A percentile compares a stretch with the other conserved stretches of the same genome.
phyloP scores from a whole-genome alignment of 257 asterid species.

The Rauvolfia tetraphylla region DNA sequence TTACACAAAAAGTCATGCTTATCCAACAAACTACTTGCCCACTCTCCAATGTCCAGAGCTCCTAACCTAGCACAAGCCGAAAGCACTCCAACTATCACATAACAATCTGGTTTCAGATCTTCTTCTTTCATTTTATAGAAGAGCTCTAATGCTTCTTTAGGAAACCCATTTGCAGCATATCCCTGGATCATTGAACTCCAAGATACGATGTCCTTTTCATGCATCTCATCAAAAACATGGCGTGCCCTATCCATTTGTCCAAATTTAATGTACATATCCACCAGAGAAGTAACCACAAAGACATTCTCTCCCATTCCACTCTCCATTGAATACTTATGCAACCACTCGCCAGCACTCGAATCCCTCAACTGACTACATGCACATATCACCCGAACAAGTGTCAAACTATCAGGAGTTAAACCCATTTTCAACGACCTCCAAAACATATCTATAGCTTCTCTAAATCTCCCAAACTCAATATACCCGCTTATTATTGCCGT shows the following conservation, averaged over 20 bases:
- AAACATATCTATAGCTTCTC: conserved; percentile 37
- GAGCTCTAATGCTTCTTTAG: conserved; percentile 38
- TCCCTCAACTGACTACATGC: conserved; percentile 39
- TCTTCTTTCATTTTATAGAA: conserved; percentile 31
- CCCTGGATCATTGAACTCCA: conserved; percentile 55
- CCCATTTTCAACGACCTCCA: conserved; percentile 29
- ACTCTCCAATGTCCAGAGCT: conserved; percentile 40
- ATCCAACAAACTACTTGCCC: conserved; percentile 34
- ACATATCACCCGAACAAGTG: conserved; percentile 31
- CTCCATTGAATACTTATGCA: conserved; percentile 27
- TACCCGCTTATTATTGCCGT: conserved; percentile 39
- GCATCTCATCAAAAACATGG: conserved; percentile 36
- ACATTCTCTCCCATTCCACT: conserved; percentile 37
- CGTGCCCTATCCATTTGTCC: conserved; percentile 43
- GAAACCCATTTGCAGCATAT: conserved; percentile 42
- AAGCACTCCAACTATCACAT: conserved; percentile 51
- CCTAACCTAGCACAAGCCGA: conserved; percentile 50
- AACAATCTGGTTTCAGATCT: conserved; percentile 29
- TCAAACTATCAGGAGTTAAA: conserved; percentile 39
- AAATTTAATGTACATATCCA: conserved; percentile 42
- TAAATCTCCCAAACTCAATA: conserved; percentile 28
- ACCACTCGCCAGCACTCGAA: conserved; percentile 33
- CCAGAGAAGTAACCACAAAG: conserved; percentile 37
- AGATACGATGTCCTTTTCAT: conserved; percentile 41
- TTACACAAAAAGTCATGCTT: conserved; percentile 31